These are phyloP conservation scores for Prunus campanulata DNA, from an alignment of 306 rosid genomes.

Conservation along the genomic window DNA sequence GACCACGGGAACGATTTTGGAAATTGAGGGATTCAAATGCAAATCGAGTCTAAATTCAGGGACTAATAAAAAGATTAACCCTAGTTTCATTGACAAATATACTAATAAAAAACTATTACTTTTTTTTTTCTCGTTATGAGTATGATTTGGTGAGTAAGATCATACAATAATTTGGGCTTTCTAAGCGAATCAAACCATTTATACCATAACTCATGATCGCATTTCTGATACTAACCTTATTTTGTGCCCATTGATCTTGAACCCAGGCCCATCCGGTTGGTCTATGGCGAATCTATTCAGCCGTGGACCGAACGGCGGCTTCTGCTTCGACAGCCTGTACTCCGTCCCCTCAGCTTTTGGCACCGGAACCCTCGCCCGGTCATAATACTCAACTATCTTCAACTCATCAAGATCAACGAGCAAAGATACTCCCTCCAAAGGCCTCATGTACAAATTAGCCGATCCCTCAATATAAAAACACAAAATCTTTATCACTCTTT, in stretches of 20 bases:
- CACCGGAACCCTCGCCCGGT: slow-evolving; percentile 21
- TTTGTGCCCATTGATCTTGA: slow-evolving; percentile 21
- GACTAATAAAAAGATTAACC: too few relatives aligned
- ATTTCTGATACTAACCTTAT: slow-evolving; percentile 13
- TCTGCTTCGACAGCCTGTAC: slow-evolving; percentile 26
- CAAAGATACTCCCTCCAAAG: slow-evolving; percentile 32
- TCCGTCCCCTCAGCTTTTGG: slow-evolving; percentile 34
- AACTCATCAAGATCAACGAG: slow-evolving; percentile 29
- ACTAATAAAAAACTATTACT: too few relatives aligned
- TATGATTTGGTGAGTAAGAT: too few relatives aligned
- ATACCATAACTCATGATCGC: too few relatives aligned
- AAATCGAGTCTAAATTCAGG: accelerated
- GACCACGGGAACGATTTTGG: too few relatives aligned
- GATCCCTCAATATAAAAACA: slow-evolving; percentile 24
- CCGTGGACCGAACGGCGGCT: slow-evolving; percentile 25
- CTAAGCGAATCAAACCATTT: too few relatives aligned
- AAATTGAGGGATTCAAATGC: too few relatives aligned
- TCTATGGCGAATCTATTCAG: slow-evolving; percentile 15
- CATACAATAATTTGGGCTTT: too few relatives aligned
- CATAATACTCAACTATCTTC: slow-evolving; percentile 25
- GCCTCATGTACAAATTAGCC: slow-evolving; percentile 21
- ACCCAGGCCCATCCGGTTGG: slow-evolving; percentile 26
- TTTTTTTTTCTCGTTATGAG: too few relatives aligned
- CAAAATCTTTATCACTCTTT: slow-evolving; percentile 19
- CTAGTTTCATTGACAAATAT: too few relatives aligned